Conservation (phyloP, 129 eudicot species). For the Erigeron canadensis region DNA sequence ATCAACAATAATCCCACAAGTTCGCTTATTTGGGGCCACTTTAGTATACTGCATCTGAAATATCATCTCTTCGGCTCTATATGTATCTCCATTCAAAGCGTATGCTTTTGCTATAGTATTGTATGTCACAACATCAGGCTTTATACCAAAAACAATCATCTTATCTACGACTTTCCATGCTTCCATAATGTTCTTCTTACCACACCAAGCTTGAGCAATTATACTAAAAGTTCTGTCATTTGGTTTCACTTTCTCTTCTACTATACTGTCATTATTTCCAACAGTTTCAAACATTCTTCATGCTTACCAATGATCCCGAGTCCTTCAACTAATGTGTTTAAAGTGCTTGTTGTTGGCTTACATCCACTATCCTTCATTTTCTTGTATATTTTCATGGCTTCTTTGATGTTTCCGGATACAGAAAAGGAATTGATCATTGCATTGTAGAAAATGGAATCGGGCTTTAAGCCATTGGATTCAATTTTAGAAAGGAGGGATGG, state of each 20-base stretch:
- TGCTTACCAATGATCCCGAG: slow-evolving; percentile 85
- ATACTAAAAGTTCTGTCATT: slow-evolving; percentile 84
- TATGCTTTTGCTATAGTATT: slow-evolving; percentile 94
- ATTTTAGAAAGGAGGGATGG: slow-evolving; percentile 68
- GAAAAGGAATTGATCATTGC: slow-evolving; percentile 86
- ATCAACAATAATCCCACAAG: slow-evolving; percentile 81
- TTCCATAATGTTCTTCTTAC: slow-evolving; percentile 52
- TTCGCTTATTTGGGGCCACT: slow-evolving; percentile 71
- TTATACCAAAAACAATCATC: slow-evolving; percentile 72
- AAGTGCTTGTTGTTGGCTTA: slow-evolving; percentile 82
- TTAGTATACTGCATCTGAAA: slow-evolving; percentile 54
- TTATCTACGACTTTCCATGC: slow-evolving; percentile 76
- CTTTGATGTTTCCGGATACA: slow-evolving; percentile 79
- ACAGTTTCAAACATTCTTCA: slow-evolving; percentile 67
- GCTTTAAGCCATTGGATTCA: slow-evolving; percentile 72
- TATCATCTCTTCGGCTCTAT: slow-evolving; percentile 73
- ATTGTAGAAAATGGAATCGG: slow-evolving; percentile 88
- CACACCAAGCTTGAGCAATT: slow-evolving; percentile 83
- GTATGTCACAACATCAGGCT: slow-evolving; percentile 80
- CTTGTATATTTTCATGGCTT: slow-evolving; percentile 72
- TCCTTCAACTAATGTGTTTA: slow-evolving; percentile 85
- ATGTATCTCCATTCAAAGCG: slow-evolving; percentile 68
- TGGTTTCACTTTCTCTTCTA: slow-evolving; percentile 66
- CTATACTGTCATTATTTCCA: slow-evolving; percentile 50
- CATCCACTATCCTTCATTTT: slow-evolving; percentile 82